Conservation (phyloP, 2,329 filamentous ascomycete species). For the Calonectria pauciramosa region DNA sequence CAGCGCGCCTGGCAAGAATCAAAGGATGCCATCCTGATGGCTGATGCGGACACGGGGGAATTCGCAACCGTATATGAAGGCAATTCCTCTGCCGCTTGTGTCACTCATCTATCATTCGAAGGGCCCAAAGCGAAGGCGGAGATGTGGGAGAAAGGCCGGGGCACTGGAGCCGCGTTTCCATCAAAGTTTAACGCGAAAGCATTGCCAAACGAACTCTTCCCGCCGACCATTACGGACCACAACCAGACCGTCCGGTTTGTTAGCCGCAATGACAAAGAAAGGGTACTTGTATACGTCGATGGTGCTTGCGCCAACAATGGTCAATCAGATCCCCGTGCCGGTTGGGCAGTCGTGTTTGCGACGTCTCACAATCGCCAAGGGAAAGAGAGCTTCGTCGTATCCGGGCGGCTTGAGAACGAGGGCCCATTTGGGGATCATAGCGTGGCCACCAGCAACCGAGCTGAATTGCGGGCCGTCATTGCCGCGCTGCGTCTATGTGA, state of each 20-base stretch:
- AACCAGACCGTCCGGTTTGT: slow-evolving; percentile 24
- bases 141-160: neutral
- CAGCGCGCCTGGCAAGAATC: slow-evolving; percentile 21
- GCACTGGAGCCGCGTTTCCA: slow-evolving; percentile 19
- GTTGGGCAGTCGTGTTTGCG: slow-evolving; percentile 54
- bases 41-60: neutral
- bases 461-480: slow-evolving; percentile 30
- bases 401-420: slow-evolving; percentile 55
- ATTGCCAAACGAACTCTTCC: slow-evolving; percentile 5
- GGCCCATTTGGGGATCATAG: slow-evolving; percentile 55
- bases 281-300: slow-evolving; percentile 58
- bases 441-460: slow-evolving; percentile 60
- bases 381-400: neutral
- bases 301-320: slow-evolving; percentile 62
- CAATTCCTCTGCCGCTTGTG: neutral
- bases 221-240: neutral
- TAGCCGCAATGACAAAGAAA: neutral
- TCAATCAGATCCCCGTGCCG: slow-evolving; percentile 50
- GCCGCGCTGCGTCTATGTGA: slow-evolving; percentile 21
- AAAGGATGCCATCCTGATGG: slow-evolving; percentile 11
- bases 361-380: neutral
- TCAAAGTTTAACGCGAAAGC: neutral
- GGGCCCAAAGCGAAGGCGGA: neutral
- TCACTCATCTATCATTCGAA: neutral
- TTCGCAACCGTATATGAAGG: neutral